Evolutionary conservation across 177 flowering plant genomes (phyloP).

Genomic region (Tripterygium wilfordii): DNA sequence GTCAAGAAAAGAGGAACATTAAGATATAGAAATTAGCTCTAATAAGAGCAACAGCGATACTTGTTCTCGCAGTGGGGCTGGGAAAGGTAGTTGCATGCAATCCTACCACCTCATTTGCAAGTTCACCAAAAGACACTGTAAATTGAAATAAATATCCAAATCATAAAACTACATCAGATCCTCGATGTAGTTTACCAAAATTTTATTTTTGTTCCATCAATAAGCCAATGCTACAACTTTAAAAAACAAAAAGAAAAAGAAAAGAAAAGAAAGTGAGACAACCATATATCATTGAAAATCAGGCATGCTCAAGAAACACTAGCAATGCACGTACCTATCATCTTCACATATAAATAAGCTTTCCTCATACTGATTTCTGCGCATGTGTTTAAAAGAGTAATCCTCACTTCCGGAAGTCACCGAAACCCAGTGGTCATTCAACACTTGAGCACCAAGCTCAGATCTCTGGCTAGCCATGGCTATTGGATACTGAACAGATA

Average conservation of each 20-base stretch:
- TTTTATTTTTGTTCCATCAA: neutral
- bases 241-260: neutral
- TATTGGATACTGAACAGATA: slow-evolving; percentile 57
- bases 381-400: slow-evolving; percentile 95
- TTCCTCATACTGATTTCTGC: slow-evolving; percentile 92
- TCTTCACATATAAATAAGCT: slow-evolving; percentile 92
- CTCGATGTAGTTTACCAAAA: no score
- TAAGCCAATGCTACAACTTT: neutral
- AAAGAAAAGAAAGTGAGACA: neutral
- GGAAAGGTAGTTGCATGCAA: no score
- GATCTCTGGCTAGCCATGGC: slow-evolving; percentile 76
- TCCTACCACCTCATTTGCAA: no score
- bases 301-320: no score
- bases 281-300: no score
- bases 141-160: no score
- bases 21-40: no score
- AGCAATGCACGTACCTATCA: slow-evolving; percentile 90
- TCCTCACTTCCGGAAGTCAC: slow-evolving; percentile 97
- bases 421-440: slow-evolving; percentile 93
- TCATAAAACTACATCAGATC: no score
- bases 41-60: no score
- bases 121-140: no score
- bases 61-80: no score
- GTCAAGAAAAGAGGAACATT: no score
- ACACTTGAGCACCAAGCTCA: slow-evolving; percentile 66